Conservation (phyloP, 192 early-diverging fungal genomes). For the Chytriomyces sp. region DNA sequence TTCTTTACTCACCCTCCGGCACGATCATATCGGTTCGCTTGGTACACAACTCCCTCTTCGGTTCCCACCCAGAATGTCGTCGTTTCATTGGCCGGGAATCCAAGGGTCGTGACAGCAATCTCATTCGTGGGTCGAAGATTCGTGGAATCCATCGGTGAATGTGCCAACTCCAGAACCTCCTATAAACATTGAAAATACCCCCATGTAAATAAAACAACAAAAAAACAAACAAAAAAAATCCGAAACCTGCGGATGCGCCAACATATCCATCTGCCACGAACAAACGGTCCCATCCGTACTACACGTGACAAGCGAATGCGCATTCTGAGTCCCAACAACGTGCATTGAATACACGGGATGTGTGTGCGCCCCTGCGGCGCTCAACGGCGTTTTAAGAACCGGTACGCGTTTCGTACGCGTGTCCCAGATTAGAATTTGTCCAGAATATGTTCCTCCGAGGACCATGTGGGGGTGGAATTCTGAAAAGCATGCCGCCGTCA, state of each 20-base stretch:
- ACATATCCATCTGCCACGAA: constrained; percentile 97
- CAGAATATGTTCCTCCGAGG: constrained; percentile 96
- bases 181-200: constrained; percentile 13
- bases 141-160: constrained; percentile 71
- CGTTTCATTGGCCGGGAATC: constrained; percentile 92
- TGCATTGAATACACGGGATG: constrained; percentile 92
- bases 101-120: constrained; percentile 88
- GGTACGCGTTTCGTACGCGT: constrained; percentile 84
- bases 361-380: constrained; percentile 85
- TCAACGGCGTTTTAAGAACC: constrained; percentile 91
- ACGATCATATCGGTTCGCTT: constrained; percentile 93
- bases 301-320: constrained; percentile 89
- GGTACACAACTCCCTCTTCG: constrained; percentile 92
- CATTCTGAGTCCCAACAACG: constrained; percentile 94
- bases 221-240: neutral
- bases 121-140: constrained; percentile 73
- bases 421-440: constrained; percentile 98
- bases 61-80: constrained; percentile 94
- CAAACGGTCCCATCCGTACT: constrained; percentile 97
- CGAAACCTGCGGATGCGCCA: constrained; percentile 90
- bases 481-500: constrained; percentile 86
- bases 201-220: neutral
- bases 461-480: constrained; percentile 91
- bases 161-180: constrained; percentile 81
- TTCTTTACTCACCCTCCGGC: too few relatives aligned